phyloP scores from a whole-genome alignment of 108 stramenopile genomes.

The Poteriospumella lacustris region DNA sequence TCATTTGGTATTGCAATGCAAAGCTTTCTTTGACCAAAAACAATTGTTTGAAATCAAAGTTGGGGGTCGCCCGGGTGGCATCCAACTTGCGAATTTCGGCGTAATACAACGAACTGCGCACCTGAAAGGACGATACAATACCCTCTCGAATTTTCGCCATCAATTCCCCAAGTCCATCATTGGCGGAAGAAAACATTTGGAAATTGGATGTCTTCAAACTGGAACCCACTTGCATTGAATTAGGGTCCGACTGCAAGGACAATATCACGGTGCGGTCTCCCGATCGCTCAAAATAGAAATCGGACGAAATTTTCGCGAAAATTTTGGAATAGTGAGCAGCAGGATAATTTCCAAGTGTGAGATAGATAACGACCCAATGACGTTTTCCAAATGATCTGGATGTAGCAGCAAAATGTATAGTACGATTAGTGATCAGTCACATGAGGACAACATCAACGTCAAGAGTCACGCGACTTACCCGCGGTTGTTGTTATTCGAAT shows the following conservation, averaged over 20 bases:
- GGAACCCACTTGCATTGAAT: not conserved
- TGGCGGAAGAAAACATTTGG: no score
- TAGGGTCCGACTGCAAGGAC: not conserved
- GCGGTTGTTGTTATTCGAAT: not conserved
- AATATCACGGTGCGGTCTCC: conserved; percentile 21
- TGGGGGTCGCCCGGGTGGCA: not conserved
- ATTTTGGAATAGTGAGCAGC: not conserved
- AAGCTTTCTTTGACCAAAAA: conserved; percentile 24
- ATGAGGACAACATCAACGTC: not conserved
- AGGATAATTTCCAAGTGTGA: not conserved
- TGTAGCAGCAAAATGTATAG: no score
- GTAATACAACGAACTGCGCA: conserved; percentile 14
- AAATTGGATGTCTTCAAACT: no score
- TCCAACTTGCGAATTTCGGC: conserved; percentile 1
- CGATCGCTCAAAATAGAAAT: conserved; percentile 12
- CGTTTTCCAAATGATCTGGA: not conserved
- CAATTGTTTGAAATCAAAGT: conserved; percentile 24
- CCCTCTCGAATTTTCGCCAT: not conserved
- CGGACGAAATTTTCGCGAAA: not conserved
- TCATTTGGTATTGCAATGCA: conserved; percentile 12
- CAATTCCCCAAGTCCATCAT: no score
- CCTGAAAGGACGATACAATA: conserved; percentile 21
- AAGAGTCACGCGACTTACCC: not conserved
- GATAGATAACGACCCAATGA: conserved; percentile 18
- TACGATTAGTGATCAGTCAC: not conserved